Conservation (phyloP, 805 yeast genomes). For the Candida corydali region DNA sequence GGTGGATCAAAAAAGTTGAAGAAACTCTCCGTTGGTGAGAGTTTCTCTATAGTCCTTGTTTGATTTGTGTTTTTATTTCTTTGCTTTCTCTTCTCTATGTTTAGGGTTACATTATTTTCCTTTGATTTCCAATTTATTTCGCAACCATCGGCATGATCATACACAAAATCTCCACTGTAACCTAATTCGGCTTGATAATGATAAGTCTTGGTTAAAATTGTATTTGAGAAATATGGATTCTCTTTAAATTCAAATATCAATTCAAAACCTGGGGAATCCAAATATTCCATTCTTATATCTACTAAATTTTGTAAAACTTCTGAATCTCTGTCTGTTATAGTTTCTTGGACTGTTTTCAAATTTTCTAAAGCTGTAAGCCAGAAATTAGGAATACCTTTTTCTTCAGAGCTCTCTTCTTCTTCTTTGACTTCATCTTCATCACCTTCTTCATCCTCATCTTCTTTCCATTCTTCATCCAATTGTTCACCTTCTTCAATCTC, state of each 20-base stretch:
- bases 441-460: constrained; percentile 37
- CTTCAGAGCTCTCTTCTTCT: constrained; percentile 33
- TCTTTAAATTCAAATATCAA: constrained; percentile 74
- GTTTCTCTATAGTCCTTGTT: constrained; percentile 91
- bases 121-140: constrained; percentile 79
- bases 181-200: constrained; percentile 93
- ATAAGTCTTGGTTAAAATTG: constrained; percentile 74
- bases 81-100: constrained; percentile 92
- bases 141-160: constrained; percentile 93
- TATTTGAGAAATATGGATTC: constrained; percentile 76
- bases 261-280: constrained; percentile 83
- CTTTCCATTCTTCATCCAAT: constrained; percentile 54
- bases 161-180: constrained; percentile 92
- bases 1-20: constrained; percentile 97
- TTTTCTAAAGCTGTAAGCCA: constrained; percentile 96
- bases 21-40: constrained; percentile 91
- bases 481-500: constrained; percentile 78
- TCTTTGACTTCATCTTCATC: constrained; percentile 40
- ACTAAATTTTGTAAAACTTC: constrained; percentile 68
- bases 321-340: constrained; percentile 84
- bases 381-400: constrained; percentile 84
- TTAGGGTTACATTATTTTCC: constrained; percentile 78
- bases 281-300: constrained; percentile 75
- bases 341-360: constrained; percentile 72
- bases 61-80: constrained; percentile 95